Base-by-base conservation (phyloP, 805 yeast species). In the Barnettozyma sucrosica region DNA sequence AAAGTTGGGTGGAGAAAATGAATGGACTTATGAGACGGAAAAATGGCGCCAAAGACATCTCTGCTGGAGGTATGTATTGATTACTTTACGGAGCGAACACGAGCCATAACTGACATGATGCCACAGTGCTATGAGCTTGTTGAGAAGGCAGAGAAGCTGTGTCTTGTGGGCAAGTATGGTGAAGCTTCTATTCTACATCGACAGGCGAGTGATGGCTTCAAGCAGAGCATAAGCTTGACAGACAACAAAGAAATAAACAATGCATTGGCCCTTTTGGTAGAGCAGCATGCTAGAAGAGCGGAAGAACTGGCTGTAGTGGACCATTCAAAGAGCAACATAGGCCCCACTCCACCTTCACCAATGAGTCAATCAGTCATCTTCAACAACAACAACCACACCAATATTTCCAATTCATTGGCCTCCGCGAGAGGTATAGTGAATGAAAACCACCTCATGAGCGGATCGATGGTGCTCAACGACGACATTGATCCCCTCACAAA, bases 111-210 rank as follows among this genome's bases (percentile, higher is more conserved):
- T 34, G 37, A 34, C 37, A 19, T 20, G 42, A 7, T 24, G 9
- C 25, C 21, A 13, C 21, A 33, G 41, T 45, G 43, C 40, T 80
- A 78, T 52, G 70, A 70, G 25, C 59, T 73, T 4, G 78, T 79
- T 18, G 75, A 74, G 47, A 69, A 66, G 40, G 86, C 85, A 0
- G 85, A 81, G 51, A 59, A 65, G 24, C 70, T 76, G 11, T 68
- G 72, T 1, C 50, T 69, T 26, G 66, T 68, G 40, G 73, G 72
- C 8, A 75, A 77, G 38, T 67, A 67, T 32, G 54, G 58, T 7
- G 66, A 66, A 21, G 78, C 83, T 0, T 64, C 72, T 6, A 49
- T 55, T 4, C 54, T 62, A 9, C 78, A 75, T 53, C 50, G 51
- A 8, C 59, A 66, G 18, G 73, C 79, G 0, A 58, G 72, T 5